Percentiles rank a stretch among this genome's conserved stretches.
Conservation (phyloP, 164 flowering plant genomes). For the Annona squamosa region DNA sequence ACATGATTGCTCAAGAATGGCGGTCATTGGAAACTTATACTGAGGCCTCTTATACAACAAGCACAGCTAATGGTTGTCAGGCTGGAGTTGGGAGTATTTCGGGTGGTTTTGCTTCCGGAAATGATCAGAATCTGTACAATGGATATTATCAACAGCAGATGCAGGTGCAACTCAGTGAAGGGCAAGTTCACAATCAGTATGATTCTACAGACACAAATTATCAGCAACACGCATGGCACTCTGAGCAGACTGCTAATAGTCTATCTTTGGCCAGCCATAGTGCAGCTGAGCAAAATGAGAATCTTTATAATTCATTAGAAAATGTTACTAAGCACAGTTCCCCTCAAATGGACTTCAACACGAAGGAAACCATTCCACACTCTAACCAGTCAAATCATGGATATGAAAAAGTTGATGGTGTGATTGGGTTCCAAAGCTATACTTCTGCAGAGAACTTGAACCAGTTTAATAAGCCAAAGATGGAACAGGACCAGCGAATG, state of each 20-base stretch:
- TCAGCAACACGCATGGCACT: slow-evolving; percentile 39
- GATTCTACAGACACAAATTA: slow-evolving; percentile 25
- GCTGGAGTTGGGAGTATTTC: slow-evolving; percentile 33
- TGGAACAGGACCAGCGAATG: slow-evolving; percentile 32
- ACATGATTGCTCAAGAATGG: slow-evolving; percentile 69
- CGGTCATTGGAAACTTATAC: slow-evolving; percentile 47
- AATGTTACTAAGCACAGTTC: slow-evolving; percentile 21
- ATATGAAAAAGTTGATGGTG: slow-evolving; percentile 23
- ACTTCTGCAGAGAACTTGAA: slow-evolving; percentile 26
- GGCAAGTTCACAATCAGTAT: slow-evolving; percentile 29
- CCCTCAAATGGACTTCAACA: slow-evolving; percentile 26
- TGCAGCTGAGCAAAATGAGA: slow-evolving; percentile 27
- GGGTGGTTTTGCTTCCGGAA: slow-evolving; percentile 5
- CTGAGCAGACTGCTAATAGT: slow-evolving; percentile 21
- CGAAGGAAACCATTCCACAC: slow-evolving; percentile 25
- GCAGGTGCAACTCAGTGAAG: neutral
- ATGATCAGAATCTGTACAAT: slow-evolving; percentile 11
- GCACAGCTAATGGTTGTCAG: slow-evolving; percentile 29
- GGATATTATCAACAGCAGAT: slow-evolving; percentile 6
- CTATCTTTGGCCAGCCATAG: slow-evolving; percentile 17
- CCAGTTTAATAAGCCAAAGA: slow-evolving; percentile 29
- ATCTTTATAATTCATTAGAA: slow-evolving; percentile 21
- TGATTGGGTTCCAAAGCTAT: slow-evolving; percentile 26
- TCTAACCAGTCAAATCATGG: slow-evolving; percentile 25
- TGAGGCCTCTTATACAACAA: slow-evolving; percentile 26